Conservation (phyloP, 179 eudicot genomes). For the Sideroxylon spinosum region DNA sequence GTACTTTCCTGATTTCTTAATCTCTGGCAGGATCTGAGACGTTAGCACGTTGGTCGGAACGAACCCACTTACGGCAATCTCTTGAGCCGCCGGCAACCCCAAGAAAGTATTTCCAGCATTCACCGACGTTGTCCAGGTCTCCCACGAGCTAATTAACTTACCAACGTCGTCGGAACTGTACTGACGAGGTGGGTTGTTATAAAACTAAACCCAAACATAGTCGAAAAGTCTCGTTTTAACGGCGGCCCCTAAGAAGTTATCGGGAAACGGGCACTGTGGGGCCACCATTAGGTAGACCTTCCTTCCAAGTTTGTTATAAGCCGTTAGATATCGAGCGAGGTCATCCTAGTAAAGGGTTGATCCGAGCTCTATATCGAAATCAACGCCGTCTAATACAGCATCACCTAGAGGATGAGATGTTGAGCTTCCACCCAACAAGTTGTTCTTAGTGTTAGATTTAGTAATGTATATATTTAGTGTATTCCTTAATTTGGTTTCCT, state of each 20-base stretch:
- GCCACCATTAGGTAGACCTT: constrained; percentile 51
- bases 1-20: constrained; percentile 52
- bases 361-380: constrained; percentile 62
- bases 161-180: background rate
- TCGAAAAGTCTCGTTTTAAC: constrained; percentile 11
- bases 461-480: no score
- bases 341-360: constrained; percentile 28
- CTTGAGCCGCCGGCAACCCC: constrained; percentile 69
- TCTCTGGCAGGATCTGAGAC: constrained; percentile 45
- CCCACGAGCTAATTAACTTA: constrained; percentile 33
- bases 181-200: constrained; percentile 44
- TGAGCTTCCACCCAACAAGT: constrained; percentile 21
- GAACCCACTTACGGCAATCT: constrained; percentile 74
- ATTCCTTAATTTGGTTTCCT: no score
- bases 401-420: background rate
- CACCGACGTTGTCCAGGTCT: constrained; percentile 29
- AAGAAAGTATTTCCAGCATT: constrained; percentile 2
- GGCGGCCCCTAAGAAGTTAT: constrained; percentile 21
- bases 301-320: background rate
- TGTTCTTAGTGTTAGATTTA: no score
- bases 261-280: constrained; percentile 52
- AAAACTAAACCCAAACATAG: constrained; percentile 49
- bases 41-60: constrained; percentile 55
- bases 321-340: background rate
- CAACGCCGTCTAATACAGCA: constrained; percentile 44